Base-by-base conservation (phyloP, 2,329 filamentous ascomycete genomes). In the Sclerotinia spermophila region DNA sequence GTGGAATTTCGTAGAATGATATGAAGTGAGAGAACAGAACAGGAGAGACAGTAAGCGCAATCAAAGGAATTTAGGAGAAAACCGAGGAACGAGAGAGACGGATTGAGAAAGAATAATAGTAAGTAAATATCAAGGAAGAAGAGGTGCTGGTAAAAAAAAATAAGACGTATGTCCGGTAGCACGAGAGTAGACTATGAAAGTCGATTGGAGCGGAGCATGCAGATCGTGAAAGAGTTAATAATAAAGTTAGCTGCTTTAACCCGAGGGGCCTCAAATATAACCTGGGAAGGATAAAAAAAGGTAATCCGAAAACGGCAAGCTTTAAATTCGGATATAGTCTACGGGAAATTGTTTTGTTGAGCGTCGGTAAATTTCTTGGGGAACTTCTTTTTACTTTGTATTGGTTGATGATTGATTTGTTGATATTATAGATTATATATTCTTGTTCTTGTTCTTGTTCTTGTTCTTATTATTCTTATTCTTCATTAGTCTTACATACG, bases 111-210 rank as follows among this genome's bases (percentile, higher is more conserved):
- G 44, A 27, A 27, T n/a, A 51, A 51, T 51, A 27, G 44, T 45
- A 27, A 65, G 44, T 65, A 51, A 38, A 51, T 59, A n/a, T n/a
- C n/a, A 62, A 59, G 33, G 5, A 67, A 35, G 67, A 33, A 44
- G 53, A 35, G 44, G 40, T n/a, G 68, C 35, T 13, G 24, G 30
- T 8, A 72, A 33, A 71, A 56, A 40, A n/a, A 55, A 19, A 21
- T 5, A 71, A 73, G 67, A 53, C 48, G 27, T 71, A 33, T 56
- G 51, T 5, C 44, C 56, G 35, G 42, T 68, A 45, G 27, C 68
- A 69, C 68, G 60, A 66, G 59, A 65, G 59, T 15, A 27, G 21
- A 45, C 66, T 35, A 66, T 35, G 48, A 45, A 69, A 38, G 27
- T 66, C 68, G 21, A 69, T 45, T 66, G 68, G 68, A 40, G 3